Evolutionary conservation across 73 alveolate genomes (phyloP).

Genomic region (Paramecium bursaria): DNA sequence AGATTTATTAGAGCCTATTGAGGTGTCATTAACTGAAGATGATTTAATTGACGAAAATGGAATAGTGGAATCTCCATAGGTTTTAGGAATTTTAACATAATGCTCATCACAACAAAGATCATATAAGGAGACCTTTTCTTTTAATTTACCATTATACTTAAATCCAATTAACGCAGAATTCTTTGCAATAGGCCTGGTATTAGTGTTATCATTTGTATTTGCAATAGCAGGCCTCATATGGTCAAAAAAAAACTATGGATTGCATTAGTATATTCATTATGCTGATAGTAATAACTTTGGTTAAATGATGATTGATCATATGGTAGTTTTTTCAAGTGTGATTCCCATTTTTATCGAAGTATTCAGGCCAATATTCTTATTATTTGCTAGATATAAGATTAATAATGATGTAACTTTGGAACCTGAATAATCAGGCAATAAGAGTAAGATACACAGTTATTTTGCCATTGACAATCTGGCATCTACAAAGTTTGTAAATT

Average conservation of each 20-base stretch:
- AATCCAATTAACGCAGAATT: conserved; percentile 46
- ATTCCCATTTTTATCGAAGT: conserved; percentile 46
- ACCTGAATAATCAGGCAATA: conserved; percentile 43
- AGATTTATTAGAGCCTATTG: conserved; percentile 48
- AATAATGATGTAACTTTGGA: conserved; percentile 41
- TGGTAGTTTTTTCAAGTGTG: background rate
- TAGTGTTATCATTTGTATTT: conserved; percentile 19
- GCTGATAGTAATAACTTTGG: conserved; percentile 13
- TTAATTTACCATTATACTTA: conserved; percentile 43
- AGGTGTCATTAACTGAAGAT: background rate
- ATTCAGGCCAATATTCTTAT: conserved; percentile 30
- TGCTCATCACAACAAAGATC: background rate
- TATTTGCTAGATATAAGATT: background rate
- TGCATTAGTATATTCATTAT: conserved; percentile 19
- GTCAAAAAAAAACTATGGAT: conserved; percentile 3
- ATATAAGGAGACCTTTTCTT: conserved; percentile 42
- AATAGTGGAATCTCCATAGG: background rate
- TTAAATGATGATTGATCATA: conserved; percentile 19
- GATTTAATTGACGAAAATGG: conserved; percentile 40
- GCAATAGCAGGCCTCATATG: conserved; percentile 42
- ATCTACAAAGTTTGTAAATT: conserved; percentile 37
- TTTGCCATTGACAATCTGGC: conserved; percentile 51
- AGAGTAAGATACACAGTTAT: conserved; percentile 18
- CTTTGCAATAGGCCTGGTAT: background rate
- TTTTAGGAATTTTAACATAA: conserved; percentile 12